A percentile compares a stretch with the other conserved stretches of the same genome.
phyloP scores from a whole-genome alignment of 1,139 yeast genomes.

The Kazachstania sp. region DNA sequence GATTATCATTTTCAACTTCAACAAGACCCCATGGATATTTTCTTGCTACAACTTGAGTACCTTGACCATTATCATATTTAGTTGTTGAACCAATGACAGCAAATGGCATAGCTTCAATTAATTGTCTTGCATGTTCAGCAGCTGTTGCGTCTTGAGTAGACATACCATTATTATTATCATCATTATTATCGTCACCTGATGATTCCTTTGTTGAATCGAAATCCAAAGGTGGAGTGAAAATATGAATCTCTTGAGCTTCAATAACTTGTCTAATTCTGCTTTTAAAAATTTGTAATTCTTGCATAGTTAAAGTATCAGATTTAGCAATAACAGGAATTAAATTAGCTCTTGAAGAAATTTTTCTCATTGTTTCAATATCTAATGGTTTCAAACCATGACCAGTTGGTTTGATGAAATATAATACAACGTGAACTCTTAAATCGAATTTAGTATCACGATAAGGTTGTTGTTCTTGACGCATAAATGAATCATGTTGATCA shows the following conservation, averaged over 20 bases:
- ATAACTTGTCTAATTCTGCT: conserved; percentile 81
- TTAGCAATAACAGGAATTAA: conserved; percentile 93
- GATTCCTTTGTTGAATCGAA: conserved; percentile 8
- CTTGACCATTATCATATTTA: conserved; percentile 69
- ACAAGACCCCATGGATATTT: conserved; percentile 97
- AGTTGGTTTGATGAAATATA: conserved; percentile 91
- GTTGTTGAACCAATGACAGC: conserved; percentile 88
- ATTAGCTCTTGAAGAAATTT: conserved; percentile 79
- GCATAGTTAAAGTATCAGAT: conserved; percentile 82
- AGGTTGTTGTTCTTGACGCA: conserved; percentile 98
- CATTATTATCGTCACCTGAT: neutral
- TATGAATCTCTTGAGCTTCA: conserved; percentile 83
- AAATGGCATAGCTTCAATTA: conserved; percentile 89
- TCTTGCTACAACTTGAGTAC: conserved; percentile 76
- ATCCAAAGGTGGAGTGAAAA: conserved; percentile 74
- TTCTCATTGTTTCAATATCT: conserved; percentile 89
- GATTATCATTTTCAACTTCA: conserved; percentile 91
- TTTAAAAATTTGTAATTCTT: conserved; percentile 75
- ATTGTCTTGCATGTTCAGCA: conserved; percentile 70
- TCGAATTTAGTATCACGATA: conserved; percentile 60
- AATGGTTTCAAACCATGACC: conserved; percentile 92
- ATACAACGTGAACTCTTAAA: conserved; percentile 89
- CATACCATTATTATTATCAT: no score
- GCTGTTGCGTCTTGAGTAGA: conserved; percentile 39
- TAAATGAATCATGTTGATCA: conserved; percentile 89